Evolutionary conservation across 2,329 filamentous ascomycete genomes (phyloP), one percentile per base, ranked within the genome.

Genomic region (Ophiosphaerella narmari): DNA sequence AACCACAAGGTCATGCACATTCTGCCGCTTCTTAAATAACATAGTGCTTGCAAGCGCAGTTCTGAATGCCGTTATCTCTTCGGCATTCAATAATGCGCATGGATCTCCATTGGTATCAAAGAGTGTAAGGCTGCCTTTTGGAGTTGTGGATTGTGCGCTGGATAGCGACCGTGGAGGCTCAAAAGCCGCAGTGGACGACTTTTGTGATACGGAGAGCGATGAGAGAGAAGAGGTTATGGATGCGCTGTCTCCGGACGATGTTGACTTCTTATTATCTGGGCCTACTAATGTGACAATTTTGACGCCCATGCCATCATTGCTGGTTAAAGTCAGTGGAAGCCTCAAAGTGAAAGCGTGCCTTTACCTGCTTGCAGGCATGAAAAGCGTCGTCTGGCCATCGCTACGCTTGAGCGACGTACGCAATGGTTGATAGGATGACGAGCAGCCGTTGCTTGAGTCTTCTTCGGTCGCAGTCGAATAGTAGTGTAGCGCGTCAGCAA

Each of bases 1-100:
- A 45, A 96, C 87, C 12, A 88, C 86, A 9, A 97, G 68, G 12
- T 86, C 90, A 67, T 87, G 86, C 36, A 96, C 87, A 24, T 82
- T 82, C 47, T 82, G 78, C 48, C 93, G 89, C 63, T 79, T 78
- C 60, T 76, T 78, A 65, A 84, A 83, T 14, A 87, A 78, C 59
- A 88, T 77, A 48, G 86, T 82, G 11, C 82, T 81, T 0, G 83
- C 82, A 11, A 89, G 74, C 0, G 86, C 84, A 0, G 87, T 89
- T 39, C 86, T 80, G 72, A 89, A 89, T 1, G 85, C 85, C 0
- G 86, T 89, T 14, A 89, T 74, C 59, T 88, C 86, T 50, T 83
- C 83, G 0, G 86, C 86, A 59, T 87, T 88, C 52, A 90, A 75
- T 14, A 88, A 71, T 1, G 82, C 87, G 14, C 82, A 79, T 0